Evolutionary conservation across 768 basidiomycete species (phyloP).

Genomic region (Cyclocybe cylindracea): DNA sequence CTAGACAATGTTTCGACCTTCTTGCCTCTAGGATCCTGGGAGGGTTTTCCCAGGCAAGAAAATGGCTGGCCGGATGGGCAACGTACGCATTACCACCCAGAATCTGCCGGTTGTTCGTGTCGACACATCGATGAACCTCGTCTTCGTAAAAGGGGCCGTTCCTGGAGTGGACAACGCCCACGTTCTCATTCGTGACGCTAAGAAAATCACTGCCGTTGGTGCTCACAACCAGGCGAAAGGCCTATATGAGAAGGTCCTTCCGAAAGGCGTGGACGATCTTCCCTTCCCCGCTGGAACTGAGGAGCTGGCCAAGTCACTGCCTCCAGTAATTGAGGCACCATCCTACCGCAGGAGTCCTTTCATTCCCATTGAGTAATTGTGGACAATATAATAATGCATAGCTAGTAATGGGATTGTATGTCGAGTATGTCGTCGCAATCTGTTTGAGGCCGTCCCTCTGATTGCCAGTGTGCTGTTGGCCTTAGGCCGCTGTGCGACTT

Average conservation of each 20-base stretch:
- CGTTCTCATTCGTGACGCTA: conserved; percentile 84
- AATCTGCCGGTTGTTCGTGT: conserved; percentile 89
- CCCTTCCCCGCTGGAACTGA: conserved; percentile 92
- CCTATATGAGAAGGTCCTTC: conserved; percentile 73
- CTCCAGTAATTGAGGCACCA: conserved; percentile 69
- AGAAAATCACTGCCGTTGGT: conserved; percentile 78
- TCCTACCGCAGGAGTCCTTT: conserved; percentile 79
- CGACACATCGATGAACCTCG: conserved; percentile 81
- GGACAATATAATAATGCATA: conserved; percentile 10
- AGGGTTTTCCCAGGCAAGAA: conserved; percentile 97
- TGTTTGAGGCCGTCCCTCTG: too few species aligned
- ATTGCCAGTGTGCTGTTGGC: too few species aligned
- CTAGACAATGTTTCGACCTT: conserved; percentile 2
- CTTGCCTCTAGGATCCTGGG: conserved; percentile 79
- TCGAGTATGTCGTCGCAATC: too few species aligned
- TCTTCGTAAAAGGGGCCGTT: conserved; percentile 90
- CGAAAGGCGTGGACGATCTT: conserved; percentile 79
- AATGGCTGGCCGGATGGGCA: conserved; percentile 95
- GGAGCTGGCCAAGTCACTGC: conserved; percentile 68
- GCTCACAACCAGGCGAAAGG: conserved; percentile 70
- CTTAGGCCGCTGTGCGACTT: too few species aligned
- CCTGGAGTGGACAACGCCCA: conserved; percentile 90
- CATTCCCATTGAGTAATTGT: conserved; percentile 61
- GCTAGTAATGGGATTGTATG: conserved; percentile 3
- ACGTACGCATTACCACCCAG: conserved; percentile 76